These are phyloP conservation scores for Ormosia semicastrata DNA, from an alignment of 306 rosid species.

Conservation along the genomic window DNA sequence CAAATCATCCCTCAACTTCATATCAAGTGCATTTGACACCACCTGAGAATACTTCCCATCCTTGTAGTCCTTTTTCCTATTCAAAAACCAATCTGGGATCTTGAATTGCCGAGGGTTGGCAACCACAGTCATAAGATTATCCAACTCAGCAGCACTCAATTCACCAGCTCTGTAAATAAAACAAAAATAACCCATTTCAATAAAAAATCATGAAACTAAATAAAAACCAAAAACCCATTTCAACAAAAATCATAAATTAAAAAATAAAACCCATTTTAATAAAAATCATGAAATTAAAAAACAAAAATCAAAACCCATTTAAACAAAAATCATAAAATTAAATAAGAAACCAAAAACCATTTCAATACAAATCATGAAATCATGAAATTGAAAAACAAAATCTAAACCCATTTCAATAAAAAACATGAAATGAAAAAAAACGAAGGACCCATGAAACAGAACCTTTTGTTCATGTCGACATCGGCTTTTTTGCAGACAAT, in stretches of 20 bases:
- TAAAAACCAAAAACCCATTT: neutral
- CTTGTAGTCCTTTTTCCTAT: slow-evolving; percentile 34
- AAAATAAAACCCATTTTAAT: neutral
- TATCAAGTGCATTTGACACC: slow-evolving; percentile 30
- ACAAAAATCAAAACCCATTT: neutral
- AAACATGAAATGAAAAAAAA: too few species aligned
- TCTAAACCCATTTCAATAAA: neutral
- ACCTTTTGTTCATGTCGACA: slow-evolving; percentile 36
- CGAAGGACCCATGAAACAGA: neutral
- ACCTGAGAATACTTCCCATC: slow-evolving; percentile 34
- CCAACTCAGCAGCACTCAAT: slow-evolving; percentile 31
- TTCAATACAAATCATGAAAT: neutral
- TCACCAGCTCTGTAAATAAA: slow-evolving; percentile 28
- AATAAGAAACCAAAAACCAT: neutral
- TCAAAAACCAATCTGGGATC: slow-evolving; percentile 36
- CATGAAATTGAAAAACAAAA: neutral
- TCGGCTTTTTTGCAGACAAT: slow-evolving; percentile 33
- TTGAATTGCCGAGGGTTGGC: slow-evolving; percentile 32
- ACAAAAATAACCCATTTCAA: neutral
- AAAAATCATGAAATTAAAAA: neutral
- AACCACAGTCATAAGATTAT: slow-evolving; percentile 21
- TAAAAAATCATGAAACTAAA: neutral
- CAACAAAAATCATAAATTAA: neutral
- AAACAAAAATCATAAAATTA: neutral
- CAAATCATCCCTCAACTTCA: slow-evolving; percentile 35